A percentile compares a stretch with the other conserved stretches of the same genome.
Conservation (phyloP, 2,329 filamentous ascomycete species). For the Fusarium newnesense region DNA sequence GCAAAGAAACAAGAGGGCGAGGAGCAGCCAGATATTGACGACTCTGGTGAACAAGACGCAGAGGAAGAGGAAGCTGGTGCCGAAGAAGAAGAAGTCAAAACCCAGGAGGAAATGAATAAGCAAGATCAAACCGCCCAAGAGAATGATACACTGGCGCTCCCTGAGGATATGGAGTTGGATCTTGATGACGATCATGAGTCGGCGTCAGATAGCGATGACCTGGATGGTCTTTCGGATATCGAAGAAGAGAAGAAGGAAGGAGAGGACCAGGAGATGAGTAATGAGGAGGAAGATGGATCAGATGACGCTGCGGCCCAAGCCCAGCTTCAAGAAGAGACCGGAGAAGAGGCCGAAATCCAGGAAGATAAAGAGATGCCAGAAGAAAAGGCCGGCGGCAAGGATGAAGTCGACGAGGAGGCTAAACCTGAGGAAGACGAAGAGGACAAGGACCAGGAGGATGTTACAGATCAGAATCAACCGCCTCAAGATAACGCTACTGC, state of each 20-base stretch:
- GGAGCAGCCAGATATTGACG: slow-evolving; percentile 55
- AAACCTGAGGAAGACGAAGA: slow-evolving; percentile 61
- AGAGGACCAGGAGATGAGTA: slow-evolving; percentile 54
- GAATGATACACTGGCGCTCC: slow-evolving; percentile 82
- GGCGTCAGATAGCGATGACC: slow-evolving; percentile 63
- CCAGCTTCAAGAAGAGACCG: slow-evolving; percentile 51
- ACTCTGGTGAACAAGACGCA: slow-evolving; percentile 54
- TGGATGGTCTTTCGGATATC: slow-evolving; percentile 67
- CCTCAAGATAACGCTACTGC: slow-evolving; percentile 61
- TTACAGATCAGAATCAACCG: slow-evolving; percentile 51
- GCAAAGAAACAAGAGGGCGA: slow-evolving; percentile 59
- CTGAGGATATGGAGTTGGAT: slow-evolving; percentile 88
- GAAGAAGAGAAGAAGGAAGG: slow-evolving; percentile 57
- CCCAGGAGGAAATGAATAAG: slow-evolving; percentile 66
- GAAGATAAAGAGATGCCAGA: slow-evolving; percentile 66
- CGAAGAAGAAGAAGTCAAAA: slow-evolving; percentile 65
- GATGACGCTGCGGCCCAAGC: slow-evolving; percentile 52
- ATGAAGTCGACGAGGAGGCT: slow-evolving; percentile 60
- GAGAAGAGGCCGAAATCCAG: slow-evolving; percentile 66
- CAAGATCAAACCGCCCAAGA: slow-evolving; percentile 83
- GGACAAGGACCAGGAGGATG: slow-evolving; percentile 64
- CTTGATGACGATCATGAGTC: slow-evolving; percentile 76
- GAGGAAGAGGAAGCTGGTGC: slow-evolving; percentile 74
- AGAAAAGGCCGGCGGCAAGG: slow-evolving; percentile 49
- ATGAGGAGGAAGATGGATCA: slow-evolving; percentile 50